Evolutionary conservation across 306 rosid genomes (phyloP).

Genomic region (Heteromeles arbutifolia): DNA sequence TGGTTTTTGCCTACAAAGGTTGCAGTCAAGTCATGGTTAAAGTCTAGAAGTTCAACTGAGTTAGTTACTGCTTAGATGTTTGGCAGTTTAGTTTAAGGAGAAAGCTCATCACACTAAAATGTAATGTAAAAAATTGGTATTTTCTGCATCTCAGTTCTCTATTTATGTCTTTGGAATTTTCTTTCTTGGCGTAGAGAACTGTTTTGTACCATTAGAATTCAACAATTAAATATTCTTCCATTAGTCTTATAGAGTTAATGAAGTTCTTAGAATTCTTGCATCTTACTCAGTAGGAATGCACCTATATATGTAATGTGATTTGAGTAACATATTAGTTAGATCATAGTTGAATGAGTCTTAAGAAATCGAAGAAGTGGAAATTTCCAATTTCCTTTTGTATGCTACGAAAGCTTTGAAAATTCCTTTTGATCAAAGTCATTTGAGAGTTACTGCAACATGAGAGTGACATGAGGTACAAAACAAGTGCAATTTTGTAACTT

Average conservation of each 20-base stretch:
- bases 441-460: neutral
- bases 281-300: slow-evolving; percentile 1
- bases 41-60: slow-evolving; percentile 46
- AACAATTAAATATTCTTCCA: slow-evolving; percentile 7
- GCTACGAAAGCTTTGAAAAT: neutral
- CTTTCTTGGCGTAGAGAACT: slow-evolving; percentile 12
- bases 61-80: slow-evolving; percentile 31
- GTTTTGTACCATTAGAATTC: slow-evolving; percentile 33
- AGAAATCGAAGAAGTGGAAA: neutral
- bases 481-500: neutral
- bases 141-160: slow-evolving; percentile 15
- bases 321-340: neutral
- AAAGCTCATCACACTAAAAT: slow-evolving; percentile 14
- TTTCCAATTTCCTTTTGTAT: neutral
- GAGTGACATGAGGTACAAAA: neutral
- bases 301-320: neutral
- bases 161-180: slow-evolving; percentile 9
- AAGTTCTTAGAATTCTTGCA: slow-evolving; percentile 7
- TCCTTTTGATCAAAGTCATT: neutral
- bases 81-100: slow-evolving; percentile 2
- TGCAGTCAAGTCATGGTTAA: slow-evolving; percentile 67
- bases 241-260: slow-evolving; percentile 14
- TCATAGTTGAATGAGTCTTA: neutral
- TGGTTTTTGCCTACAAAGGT: slow-evolving; percentile 73
- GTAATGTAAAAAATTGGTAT: slow-evolving; percentile 22